These are phyloP conservation scores for Zalaria sp. DNA, from an alignment of 2,329 filamentous ascomycete species.

Conservation along the genomic window DNA sequence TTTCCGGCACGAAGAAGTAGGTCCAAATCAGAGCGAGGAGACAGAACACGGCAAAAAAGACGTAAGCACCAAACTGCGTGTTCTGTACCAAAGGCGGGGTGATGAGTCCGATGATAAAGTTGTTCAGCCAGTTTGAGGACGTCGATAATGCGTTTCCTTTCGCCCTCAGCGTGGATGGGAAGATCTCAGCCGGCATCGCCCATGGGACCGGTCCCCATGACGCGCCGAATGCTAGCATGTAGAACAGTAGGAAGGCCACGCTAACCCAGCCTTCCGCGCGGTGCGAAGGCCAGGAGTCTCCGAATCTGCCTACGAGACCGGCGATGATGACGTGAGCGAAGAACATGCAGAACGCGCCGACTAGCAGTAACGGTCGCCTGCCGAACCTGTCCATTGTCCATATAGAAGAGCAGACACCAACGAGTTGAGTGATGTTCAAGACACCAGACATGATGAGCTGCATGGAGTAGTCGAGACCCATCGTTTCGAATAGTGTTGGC, in stretches of 20 bases:
- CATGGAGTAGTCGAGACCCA: constrained; percentile 18
- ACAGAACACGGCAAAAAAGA: constrained; percentile 46
- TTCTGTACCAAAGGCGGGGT: constrained; percentile 25
- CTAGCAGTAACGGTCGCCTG: constrained; percentile 39
- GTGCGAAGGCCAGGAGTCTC: constrained; percentile 11
- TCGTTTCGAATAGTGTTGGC: constrained; percentile 42
- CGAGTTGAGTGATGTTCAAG: constrained; percentile 53
- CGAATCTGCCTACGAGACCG: constrained; percentile 10
- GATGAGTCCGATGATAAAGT: constrained; percentile 39
- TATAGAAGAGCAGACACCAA: constrained; percentile 50
- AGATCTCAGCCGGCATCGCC: constrained; percentile 42
- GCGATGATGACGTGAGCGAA: constrained; percentile 17
- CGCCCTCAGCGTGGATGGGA: constrained; percentile 43
- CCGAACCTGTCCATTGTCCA: constrained; percentile 52
- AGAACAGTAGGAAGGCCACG: constrained; percentile 6
- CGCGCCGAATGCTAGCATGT: constrained; percentile 35
- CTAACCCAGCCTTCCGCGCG: constrained; percentile 5
- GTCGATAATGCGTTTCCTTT: constrained; percentile 54
- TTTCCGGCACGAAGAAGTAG: constrained; percentile 43
- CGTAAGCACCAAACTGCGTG: constrained; percentile 42
- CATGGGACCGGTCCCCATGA: constrained; percentile 29
- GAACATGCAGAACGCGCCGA: constrained; percentile 15
- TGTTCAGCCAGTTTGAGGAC: constrained; percentile 49
- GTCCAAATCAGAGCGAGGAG: constrained; percentile 37
- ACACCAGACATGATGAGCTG: constrained; percentile 40